phyloP scores from a whole-genome alignment of 192 early-diverging fungal species.

The Haplosporangium gracile region DNA sequence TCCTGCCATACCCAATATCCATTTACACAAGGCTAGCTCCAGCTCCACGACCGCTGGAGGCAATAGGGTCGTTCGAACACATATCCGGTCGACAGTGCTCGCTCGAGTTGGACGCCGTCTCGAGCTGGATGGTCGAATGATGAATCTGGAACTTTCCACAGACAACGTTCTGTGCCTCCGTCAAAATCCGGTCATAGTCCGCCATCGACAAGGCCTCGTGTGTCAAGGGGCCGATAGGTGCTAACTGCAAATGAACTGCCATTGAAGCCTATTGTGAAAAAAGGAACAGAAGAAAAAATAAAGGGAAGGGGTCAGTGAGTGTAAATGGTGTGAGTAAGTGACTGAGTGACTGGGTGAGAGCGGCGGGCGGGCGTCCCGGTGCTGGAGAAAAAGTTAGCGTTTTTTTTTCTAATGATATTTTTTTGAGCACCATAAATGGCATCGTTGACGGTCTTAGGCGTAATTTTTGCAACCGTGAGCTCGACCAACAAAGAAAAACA shows the following conservation, averaged over 20 bases:
- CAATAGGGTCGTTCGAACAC: conserved; percentile 43
- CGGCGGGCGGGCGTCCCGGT: neutral
- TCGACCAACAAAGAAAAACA: neutral
- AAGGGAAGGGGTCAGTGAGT: neutral
- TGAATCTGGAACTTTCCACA: conserved; percentile 67
- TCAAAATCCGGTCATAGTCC: conserved; percentile 64
- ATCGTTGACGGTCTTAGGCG: conserved; percentile 7
- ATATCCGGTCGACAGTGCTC: conserved; percentile 64
- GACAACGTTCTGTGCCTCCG: conserved; percentile 62
- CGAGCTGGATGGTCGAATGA: conserved; percentile 69
- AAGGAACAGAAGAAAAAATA: neutral
- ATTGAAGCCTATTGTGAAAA: conserved; percentile 29
- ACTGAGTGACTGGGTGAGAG: neutral
- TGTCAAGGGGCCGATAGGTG: conserved; percentile 10
- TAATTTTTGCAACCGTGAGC: neutral
- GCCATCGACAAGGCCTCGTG: conserved; percentile 28
- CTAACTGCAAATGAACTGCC: conserved; percentile 42
- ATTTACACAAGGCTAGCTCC: conserved; percentile 40
- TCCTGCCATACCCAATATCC: too few relatives aligned
- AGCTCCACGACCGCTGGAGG: conserved; percentile 12
- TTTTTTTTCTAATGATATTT: neutral
- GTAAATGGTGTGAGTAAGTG: neutral
- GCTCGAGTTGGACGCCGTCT: conserved; percentile 58
- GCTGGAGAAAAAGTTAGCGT: neutral
- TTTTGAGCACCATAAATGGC: conserved; percentile 26